Evolutionary conservation across 2,329 filamentous ascomycete genomes (phyloP), one percentile per base, ranked within the genome.

Genomic region (Cercospora sp.): DNA sequence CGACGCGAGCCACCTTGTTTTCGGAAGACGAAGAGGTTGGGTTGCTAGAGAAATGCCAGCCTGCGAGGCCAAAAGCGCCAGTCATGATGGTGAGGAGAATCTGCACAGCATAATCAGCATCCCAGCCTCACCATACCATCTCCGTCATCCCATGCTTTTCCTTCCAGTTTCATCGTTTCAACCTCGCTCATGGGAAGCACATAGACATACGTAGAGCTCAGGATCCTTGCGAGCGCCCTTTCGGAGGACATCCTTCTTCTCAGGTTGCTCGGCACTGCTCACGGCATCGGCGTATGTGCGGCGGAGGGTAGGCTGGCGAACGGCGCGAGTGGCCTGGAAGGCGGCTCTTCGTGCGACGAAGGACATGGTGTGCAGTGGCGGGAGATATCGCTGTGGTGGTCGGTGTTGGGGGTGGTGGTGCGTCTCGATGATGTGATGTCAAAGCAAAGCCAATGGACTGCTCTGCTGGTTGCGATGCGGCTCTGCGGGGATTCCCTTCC

Each of bases 21-120:
- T 98, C 93, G 76, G 93, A 96, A 75, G 89, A 93, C 69, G 92
- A 85, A 72, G 86, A 89, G 77, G 95, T 98, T 73, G 95, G 95
- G 77, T 91, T 91, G 81, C 90, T 88, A 82, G 91, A 91, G 77
- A 95, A 92, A 84, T 94, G 93, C 89, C 90, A 96, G 80, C 94
- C 94, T 74, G 92, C 94, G 76, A 95, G 89, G 78, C 90, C 89
- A 78, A 97, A 91, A 76, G 92, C 91, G 80, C 90, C 90, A 76
- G 91, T 89, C 93, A 98, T 97, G 80, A 98, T 90, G 78, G 89
- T 92, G 72, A 94, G 87, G 73, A 99, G 91, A 78, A 98, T 89
- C 95, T 98, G 77, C 59, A 68, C 26, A 48, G 60, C 62, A 42
- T 60, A 16, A 45, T 28, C 45, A 63, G 33, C 31, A 28, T 39